Base-by-base conservation (phyloP, 2,329 filamentous ascomycete species). In the Diaporthe amygdali region DNA sequence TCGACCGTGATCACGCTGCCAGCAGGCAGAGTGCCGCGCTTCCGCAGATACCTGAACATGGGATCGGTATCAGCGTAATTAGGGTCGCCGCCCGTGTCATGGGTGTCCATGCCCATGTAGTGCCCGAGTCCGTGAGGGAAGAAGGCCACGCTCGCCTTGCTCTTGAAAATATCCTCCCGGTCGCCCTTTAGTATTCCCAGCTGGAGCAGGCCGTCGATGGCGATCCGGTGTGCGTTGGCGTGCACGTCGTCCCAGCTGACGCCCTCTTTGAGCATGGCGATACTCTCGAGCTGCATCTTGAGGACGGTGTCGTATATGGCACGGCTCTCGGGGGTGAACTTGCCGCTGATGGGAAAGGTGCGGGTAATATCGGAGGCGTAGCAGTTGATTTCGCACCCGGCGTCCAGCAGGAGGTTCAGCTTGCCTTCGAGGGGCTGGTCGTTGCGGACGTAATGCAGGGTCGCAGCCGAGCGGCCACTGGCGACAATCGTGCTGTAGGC, bases 1-100 rank as follows among this genome's bases (percentile, higher is more conserved):
- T 99, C 96, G 47, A 98, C 96, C 0, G 96, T 99, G 67, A 99
- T 91, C 30, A 99, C 94, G 63, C 92, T 92, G 9, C 93, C 92
- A 0, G 91, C 92, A 0, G 94, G 94, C 59, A 98, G 81, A 27
- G 83, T 87, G 15, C 93, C 92, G 67, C 96, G 86, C 47, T 97
- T 91, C 54, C 96, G 88, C 72, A 99, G 84, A 79, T 98, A 98
- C 67, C 90, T 88, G 83, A 98, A 98, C 87, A 98, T 90, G 44
- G 89, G 85, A 79, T 99, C 95, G 72, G 88, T 84, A 79, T 99
- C 96, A 10, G 86, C 85, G 76, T 93, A 94, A 81, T 95, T 92
- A 44, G 93, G 86, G 79, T 94, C 91, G 27, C 93, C 94, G 72
- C 93, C 93, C 0, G 91, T 93, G 78, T 98, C 95, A 80, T 98